A percentile compares a stretch with the other conserved stretches of the same genome.
phyloP scores from a whole-genome alignment of 208 protist species.

The Leishmania amazonensis region DNA sequence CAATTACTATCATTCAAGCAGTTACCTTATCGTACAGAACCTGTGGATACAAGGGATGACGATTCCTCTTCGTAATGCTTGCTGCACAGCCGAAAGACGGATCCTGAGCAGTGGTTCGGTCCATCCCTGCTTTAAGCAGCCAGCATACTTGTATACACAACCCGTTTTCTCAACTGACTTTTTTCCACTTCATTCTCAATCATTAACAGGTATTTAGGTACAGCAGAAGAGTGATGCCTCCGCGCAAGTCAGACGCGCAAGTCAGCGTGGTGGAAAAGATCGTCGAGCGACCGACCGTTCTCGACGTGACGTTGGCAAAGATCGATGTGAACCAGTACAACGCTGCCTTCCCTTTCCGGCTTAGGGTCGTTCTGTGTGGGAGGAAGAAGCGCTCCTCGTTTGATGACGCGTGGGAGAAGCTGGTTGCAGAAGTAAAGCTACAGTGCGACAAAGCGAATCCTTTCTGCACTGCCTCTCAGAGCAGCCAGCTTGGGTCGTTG shows the following conservation, averaged over 20 bases:
- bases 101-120: neutral
- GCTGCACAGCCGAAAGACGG: no score
- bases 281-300: conserved; percentile 41
- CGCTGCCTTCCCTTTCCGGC: conserved; percentile 50
- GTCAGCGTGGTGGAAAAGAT: conserved; percentile 45
- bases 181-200: neutral
- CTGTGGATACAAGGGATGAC: neutral
- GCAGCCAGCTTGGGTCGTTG: conserved; percentile 20
- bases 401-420: conserved; percentile 22
- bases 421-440: conserved; percentile 17
- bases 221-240: conserved; percentile 18
- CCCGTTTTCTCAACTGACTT: neutral
- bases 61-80: neutral
- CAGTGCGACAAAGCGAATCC: conserved; percentile 36
- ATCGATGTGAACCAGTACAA: conserved; percentile 38
- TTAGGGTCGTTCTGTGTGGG: conserved; percentile 51
- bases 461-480: conserved; percentile 14
- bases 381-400: conserved; percentile 26
- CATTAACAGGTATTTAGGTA: neutral
- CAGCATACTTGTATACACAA: neutral
- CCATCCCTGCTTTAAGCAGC: neutral
- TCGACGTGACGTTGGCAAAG: conserved; percentile 54
- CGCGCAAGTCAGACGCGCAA: conserved; percentile 36
- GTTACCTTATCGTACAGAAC: neutral
- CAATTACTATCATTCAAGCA: neutral